phyloP scores from a whole-genome alignment of 2,329 filamentous ascomycete genomes.

The Arthrobotrys conoides region DNA sequence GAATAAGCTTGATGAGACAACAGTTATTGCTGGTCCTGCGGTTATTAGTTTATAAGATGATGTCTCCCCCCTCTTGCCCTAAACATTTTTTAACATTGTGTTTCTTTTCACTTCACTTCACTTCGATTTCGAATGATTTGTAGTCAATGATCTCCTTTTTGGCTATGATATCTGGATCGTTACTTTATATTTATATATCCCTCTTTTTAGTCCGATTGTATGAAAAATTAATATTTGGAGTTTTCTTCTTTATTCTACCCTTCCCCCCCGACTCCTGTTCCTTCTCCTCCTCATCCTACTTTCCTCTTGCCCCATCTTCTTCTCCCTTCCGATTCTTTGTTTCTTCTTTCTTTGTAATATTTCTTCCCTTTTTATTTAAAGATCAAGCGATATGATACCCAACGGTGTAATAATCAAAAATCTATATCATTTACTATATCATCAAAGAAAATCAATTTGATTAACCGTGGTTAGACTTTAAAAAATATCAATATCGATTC shows the following conservation, averaged over 20 bases:
- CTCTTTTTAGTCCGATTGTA: constrained; percentile 10
- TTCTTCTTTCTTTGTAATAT: constrained; percentile 6
- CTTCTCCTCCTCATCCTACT: neutral
- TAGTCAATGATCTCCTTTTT: neutral
- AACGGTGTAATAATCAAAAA: constrained; percentile 27
- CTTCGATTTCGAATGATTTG: neutral
- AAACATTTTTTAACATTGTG: neutral
- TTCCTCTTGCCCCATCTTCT: neutral
- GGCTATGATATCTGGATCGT: constrained; percentile 23
- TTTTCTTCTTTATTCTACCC: constrained; percentile 5
- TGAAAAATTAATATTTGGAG: constrained; percentile 21
- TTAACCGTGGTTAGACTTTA: neutral
- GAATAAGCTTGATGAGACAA: constrained; percentile 73
- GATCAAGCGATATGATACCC: constrained; percentile 32
- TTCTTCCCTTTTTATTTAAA: constrained; percentile 23
- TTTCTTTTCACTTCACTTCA: neutral
- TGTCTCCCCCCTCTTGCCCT: neutral
- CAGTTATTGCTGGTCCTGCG: constrained; percentile 71
- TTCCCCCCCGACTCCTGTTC: neutral
- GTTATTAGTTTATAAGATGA: constrained; percentile 34
- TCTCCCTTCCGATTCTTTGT: constrained; percentile 5
- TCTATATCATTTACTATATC: neutral
- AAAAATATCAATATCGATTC: neutral
- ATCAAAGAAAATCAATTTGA: neutral
- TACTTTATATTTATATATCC: neutral